Conservation (phyloP, 768 basidiomycete species). For the Scleroderma citrinum region DNA sequence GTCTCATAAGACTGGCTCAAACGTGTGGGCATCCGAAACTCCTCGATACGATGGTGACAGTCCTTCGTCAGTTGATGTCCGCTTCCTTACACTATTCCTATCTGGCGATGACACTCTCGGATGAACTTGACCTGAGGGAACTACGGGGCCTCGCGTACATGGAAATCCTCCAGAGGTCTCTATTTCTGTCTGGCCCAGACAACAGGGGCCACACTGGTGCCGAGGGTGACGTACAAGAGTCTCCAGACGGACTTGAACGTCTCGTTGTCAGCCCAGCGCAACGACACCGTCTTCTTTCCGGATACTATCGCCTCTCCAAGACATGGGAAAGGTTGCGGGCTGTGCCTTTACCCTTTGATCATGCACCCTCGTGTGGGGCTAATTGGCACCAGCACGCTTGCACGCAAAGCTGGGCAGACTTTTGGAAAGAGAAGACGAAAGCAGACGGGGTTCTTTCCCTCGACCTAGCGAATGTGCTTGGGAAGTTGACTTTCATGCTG, state of each 20-base stretch:
- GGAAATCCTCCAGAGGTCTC: slow-evolving; percentile 64
- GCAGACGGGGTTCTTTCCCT: slow-evolving; percentile 54
- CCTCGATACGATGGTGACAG: slow-evolving; percentile 50
- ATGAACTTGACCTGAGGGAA: slow-evolving; percentile 56
- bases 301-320: slow-evolving; percentile 61
- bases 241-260: slow-evolving; percentile 36
- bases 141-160: slow-evolving; percentile 64
- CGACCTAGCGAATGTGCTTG: slow-evolving; percentile 61
- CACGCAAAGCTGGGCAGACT: slow-evolving; percentile 67
- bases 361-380: slow-evolving; percentile 54
- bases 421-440: slow-evolving; percentile 73
- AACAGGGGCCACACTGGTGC: slow-evolving; percentile 9
- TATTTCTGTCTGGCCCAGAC: slow-evolving; percentile 19
- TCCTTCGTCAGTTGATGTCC: slow-evolving; percentile 58
- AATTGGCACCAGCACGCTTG: slow-evolving; percentile 73
- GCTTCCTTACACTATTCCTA: slow-evolving; percentile 62
- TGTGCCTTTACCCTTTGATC: slow-evolving; percentile 56
- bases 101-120: slow-evolving; percentile 66
- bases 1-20: slow-evolving; percentile 61
- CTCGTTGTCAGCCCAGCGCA: slow-evolving; percentile 53
- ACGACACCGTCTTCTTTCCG: slow-evolving; percentile 59
- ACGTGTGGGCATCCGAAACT: slow-evolving; percentile 58
- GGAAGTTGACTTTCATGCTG: slow-evolving; percentile 53
- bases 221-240: slow-evolving; percentile 29
- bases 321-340: slow-evolving; percentile 61